These are phyloP conservation scores for Eutrema japonicum DNA, from an alignment of 345 rosid species.

Conservation along the genomic window DNA sequence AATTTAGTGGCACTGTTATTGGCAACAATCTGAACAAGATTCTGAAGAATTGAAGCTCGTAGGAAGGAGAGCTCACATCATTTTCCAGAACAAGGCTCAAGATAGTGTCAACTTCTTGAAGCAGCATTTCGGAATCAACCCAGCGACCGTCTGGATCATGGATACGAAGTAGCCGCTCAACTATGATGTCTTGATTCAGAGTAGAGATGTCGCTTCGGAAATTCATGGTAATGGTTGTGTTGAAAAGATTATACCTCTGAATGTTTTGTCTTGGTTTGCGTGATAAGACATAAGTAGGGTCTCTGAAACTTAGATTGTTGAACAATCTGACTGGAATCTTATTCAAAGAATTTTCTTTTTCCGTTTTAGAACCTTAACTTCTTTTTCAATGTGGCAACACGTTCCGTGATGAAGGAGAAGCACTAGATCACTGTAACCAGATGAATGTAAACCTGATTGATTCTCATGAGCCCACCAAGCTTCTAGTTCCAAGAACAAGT, in stretches of 20 bases:
- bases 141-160: slow-evolving; percentile 82
- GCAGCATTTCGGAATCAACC: slow-evolving; percentile 64
- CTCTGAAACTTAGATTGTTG: slow-evolving; percentile 33
- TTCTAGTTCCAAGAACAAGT: background rate
- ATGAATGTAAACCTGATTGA: background rate
- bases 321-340: slow-evolving; percentile 43
- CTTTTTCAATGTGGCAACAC: slow-evolving; percentile 24
- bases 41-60: slow-evolving; percentile 22
- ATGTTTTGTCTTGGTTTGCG: slow-evolving; percentile 20
- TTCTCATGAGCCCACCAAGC: background rate
- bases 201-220: slow-evolving; percentile 25
- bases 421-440: background rate
- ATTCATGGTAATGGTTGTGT: slow-evolving; percentile 32
- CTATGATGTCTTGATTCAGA: slow-evolving; percentile 54
- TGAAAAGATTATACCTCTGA: background rate
- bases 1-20: slow-evolving; percentile 23
- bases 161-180: slow-evolving; percentile 57
- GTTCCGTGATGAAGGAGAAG: slow-evolving; percentile 13
- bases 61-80: slow-evolving; percentile 34
- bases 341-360: slow-evolving; percentile 38
- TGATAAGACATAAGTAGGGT: slow-evolving; percentile 38
- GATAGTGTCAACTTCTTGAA: slow-evolving; percentile 61
- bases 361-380: background rate
- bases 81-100: slow-evolving; percentile 49
- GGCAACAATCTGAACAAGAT: slow-evolving; percentile 1